Evolutionary conservation across 2,329 filamentous ascomycete genomes (phyloP), one percentile per base, ranked within the genome.

Genomic region (Ascochyta koolunga): DNA sequence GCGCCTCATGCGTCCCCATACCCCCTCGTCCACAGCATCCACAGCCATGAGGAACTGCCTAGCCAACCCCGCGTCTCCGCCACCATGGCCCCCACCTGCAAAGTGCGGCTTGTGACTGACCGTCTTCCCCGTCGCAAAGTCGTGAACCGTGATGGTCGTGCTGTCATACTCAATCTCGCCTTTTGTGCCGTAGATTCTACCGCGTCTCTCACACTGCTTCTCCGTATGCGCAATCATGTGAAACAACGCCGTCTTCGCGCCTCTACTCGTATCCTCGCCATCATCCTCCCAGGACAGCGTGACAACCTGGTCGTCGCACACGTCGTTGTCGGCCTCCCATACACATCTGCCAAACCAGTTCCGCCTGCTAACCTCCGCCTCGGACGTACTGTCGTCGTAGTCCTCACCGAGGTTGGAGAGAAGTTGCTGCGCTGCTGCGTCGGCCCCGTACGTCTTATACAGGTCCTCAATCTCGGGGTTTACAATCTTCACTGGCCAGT

Each of bases 141-240:
- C 82, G 63, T 93, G 86, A 1, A 96, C 82, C 1, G 82, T 85
- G 73, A 98, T 96, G 0, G 80, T 86, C 18, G 80, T 79, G 47
- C 89, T 91, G 76, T 98, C 92, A 60, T 96, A 95, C 63, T 86
- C 85, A 24, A 98, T 85, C 76, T 98, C 93, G 37, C 93, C 95
- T 44, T 86, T 80, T 0, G 89, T 90, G 42, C 95, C 95, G 76
- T 97, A 96, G 40, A 97, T 86, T 55, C 90, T 81, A 0, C 91
- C 92, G 54, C 92, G 88, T 3, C 95, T 86, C 61, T 96, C 85
- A 73, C 93, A 98, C 62, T 96, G 89, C 69, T 89, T 88, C 69
- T 90, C 87, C 0, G 93, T 96, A 57, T 93, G 90, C 2, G 93
- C 92, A 2, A 93, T 88, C 93, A 98, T 97, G 75, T 98, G 93